phyloP scores from a whole-genome alignment of 495 filamentous ascomycete species.

The Pyrenula massariospora region DNA sequence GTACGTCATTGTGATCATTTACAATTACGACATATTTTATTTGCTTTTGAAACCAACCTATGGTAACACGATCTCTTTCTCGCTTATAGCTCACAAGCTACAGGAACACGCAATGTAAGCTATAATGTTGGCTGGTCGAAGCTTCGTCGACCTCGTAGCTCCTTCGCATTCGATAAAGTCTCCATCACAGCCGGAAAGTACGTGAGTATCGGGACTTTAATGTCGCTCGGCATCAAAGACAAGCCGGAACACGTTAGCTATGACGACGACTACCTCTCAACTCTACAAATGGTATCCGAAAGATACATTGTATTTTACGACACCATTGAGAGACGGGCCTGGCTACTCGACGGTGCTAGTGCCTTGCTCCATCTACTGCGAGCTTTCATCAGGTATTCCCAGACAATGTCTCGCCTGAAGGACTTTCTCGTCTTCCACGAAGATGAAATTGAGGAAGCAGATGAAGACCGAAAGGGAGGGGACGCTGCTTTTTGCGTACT shows the following conservation, averaged over 20 bases:
- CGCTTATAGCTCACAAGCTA: not conserved
- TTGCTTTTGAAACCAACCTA: not conserved
- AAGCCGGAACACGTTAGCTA: conserved; percentile 4
- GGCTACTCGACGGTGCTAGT: conserved; percentile 19
- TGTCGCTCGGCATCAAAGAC: conserved; percentile 7
- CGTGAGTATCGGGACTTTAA: conserved; percentile 4
- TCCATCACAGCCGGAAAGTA: conserved; percentile 11
- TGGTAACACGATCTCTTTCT: not conserved
- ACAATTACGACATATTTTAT: no score
- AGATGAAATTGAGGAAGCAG: conserved; percentile 4
- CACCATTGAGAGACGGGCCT: conserved; percentile 15
- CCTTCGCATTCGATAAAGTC: conserved; percentile 8
- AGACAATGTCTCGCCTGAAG: not conserved
- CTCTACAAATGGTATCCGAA: conserved; percentile 9
- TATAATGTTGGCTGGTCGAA: not conserved
- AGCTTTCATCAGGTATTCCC: conserved; percentile 5
- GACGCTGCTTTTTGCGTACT: not conserved
- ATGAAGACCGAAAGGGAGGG: not conserved
- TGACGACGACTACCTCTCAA: conserved; percentile 4
- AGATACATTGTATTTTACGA: conserved; percentile 19
- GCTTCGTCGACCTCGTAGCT: not conserved
- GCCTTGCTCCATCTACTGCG: conserved; percentile 19
- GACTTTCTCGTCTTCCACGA: not conserved
- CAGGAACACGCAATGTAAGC: not conserved
- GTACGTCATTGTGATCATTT: no score